Percentiles rank a stretch among this genome's conserved stretches.
Evolutionary conservation across 371 early-diverging fungal genomes (phyloP).

Genomic region (Zancudomyces culisetae): DNA sequence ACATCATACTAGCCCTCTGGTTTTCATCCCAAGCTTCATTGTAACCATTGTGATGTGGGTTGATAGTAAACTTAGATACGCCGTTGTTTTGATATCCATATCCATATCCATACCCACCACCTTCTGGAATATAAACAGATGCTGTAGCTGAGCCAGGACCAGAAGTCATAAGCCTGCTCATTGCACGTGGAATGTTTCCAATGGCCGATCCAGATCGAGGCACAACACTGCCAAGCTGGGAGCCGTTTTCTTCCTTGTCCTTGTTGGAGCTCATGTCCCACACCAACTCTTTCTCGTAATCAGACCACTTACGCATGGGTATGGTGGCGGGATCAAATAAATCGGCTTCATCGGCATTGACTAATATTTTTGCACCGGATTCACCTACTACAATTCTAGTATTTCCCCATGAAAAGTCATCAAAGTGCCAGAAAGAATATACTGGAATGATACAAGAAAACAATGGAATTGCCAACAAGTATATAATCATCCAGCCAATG

Average conservation of each 20-base stretch:
- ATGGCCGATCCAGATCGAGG: conserved; percentile 23
- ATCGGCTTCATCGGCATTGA: conserved; percentile 32
- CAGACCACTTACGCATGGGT: conserved; percentile 73
- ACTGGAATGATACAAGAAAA: conserved; percentile 65
- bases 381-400: conserved; percentile 46
- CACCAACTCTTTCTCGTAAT: conserved; percentile 60
- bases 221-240: conserved; percentile 23
- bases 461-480: conserved; percentile 64
- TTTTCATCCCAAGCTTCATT: background rate
- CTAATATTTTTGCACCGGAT: conserved; percentile 33
- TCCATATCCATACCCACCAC: no score
- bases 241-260: conserved; percentile 15
- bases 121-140: conserved; percentile 17
- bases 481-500: conserved; percentile 93
- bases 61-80: background rate
- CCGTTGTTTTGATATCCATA: background rate
- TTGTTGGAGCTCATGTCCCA: conserved; percentile 42
- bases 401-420: conserved; percentile 96
- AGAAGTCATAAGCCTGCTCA: conserved; percentile 10
- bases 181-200: conserved; percentile 21
- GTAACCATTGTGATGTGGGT: background rate
- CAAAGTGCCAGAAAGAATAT: conserved; percentile 91
- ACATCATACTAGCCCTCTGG: background rate
- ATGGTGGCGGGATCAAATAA: conserved; percentile 73
- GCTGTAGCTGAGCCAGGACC: conserved; percentile 14